These are phyloP conservation scores for Abelmoschus esculentus DNA, from an alignment of 345 rosid genomes.

Conservation along the genomic window DNA sequence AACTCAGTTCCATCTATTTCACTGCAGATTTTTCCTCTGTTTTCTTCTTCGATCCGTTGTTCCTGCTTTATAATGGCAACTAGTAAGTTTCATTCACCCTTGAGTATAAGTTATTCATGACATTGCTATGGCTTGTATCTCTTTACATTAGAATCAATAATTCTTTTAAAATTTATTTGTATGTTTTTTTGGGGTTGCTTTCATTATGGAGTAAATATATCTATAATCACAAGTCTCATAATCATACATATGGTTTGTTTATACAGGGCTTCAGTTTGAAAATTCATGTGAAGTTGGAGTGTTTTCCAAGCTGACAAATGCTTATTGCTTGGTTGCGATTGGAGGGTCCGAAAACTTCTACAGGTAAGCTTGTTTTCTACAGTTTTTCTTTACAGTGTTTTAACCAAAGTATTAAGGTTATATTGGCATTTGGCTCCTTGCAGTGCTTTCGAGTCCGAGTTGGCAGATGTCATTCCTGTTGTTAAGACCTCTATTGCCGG, in stretches of 20 bases:
- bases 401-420: neutral
- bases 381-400: neutral
- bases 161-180: neutral
- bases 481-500: conserved; percentile 82
- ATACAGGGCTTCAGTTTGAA: conserved; percentile 7
- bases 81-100: neutral
- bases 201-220: neutral
- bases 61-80: conserved; percentile 2
- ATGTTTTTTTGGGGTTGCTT: neutral
- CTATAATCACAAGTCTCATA: neutral
- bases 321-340: conserved; percentile 34
- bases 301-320: conserved; percentile 35
- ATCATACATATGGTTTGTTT: neutral
- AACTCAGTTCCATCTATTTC: neutral
- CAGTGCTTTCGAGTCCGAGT: conserved; percentile 58
- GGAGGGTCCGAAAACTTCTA: conserved; percentile 68
- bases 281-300: conserved; percentile 35
- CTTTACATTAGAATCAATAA: neutral
- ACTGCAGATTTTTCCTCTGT: neutral
- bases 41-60: neutral
- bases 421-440: neutral
- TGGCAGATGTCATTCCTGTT: conserved; percentile 73
- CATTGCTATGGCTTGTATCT: neutral
- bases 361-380: conserved; percentile 33
- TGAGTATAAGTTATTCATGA: neutral